A percentile compares a stretch with the other conserved stretches of the same genome.
phyloP scores from a whole-genome alignment of 2,329 filamentous ascomycete genomes.

The Botrytis byssoidea region DNA sequence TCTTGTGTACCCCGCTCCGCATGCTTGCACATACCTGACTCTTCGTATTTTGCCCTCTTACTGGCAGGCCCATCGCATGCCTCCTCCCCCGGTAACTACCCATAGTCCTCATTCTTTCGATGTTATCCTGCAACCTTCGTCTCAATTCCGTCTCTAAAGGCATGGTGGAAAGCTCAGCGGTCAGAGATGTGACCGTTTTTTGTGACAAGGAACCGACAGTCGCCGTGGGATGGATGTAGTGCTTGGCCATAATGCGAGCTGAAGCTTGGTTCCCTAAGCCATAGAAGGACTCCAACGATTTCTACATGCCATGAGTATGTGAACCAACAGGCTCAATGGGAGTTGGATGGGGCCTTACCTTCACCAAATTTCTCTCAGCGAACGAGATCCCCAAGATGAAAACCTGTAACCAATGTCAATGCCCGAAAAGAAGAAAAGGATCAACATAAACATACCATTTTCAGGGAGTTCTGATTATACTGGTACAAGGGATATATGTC shows the following conservation, averaged over 20 bases:
- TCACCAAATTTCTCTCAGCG: slow-evolving; percentile 76
- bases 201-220: slow-evolving; percentile 72
- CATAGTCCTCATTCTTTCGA: slow-evolving; percentile 83
- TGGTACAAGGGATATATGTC: background rate
- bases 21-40: slow-evolving; percentile 56
- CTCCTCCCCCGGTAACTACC: slow-evolving; percentile 83
- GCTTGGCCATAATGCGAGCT: slow-evolving; percentile 77
- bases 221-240: slow-evolving; percentile 81
- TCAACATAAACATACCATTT: slow-evolving; percentile 31
- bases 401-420: slow-evolving; percentile 45
- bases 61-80: slow-evolving; percentile 90
- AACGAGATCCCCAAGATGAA: slow-evolving; percentile 88
- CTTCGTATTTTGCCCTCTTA: slow-evolving; percentile 84
- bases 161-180: slow-evolving; percentile 83
- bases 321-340: background rate
- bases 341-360: slow-evolving; percentile 52
- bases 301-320: slow-evolving; percentile 44
- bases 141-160: slow-evolving; percentile 88
- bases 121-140: slow-evolving; percentile 78
- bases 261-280: slow-evolving; percentile 72
- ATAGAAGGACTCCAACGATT: slow-evolving; percentile 81
- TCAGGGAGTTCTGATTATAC: slow-evolving; percentile 18
- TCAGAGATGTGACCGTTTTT: slow-evolving; percentile 77
- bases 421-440: background rate
- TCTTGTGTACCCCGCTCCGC: background rate